Evolutionary conservation across 2,329 filamentous ascomycete genomes (phyloP).

Genomic region (Trichoderma endophyticum): DNA sequence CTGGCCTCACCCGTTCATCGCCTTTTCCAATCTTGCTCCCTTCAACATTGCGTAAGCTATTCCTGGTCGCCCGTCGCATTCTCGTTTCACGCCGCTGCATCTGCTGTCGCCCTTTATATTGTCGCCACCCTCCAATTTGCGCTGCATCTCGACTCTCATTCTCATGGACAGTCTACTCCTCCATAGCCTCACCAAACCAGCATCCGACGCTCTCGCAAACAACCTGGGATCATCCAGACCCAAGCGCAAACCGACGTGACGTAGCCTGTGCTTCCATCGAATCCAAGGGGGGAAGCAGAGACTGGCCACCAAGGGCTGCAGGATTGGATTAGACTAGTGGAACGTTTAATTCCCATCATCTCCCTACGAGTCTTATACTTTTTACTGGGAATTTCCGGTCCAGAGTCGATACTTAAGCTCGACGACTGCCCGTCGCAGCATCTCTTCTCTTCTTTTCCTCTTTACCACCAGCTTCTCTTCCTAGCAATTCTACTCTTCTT

Average conservation of each 20-base stretch:
- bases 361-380: background rate
- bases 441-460: background rate
- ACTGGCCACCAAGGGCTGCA: background rate
- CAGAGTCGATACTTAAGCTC: background rate
- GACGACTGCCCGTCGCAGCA: background rate
- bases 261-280: background rate
- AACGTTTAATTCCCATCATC: background rate
- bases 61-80: background rate
- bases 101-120: background rate
- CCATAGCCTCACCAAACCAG: background rate
- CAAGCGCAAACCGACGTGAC: slow-evolving; percentile 18
- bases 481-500: background rate
- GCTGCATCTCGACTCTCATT: slow-evolving; percentile 17
- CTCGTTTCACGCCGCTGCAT: background rate
- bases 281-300: background rate
- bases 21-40: slow-evolving; percentile 1
- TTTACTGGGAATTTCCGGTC: background rate
- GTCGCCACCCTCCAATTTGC: background rate
- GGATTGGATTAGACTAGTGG: background rate
- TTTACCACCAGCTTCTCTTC: background rate
- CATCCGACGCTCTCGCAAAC: background rate
- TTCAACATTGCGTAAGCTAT: background rate
- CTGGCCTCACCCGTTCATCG: background rate
- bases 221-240: background rate
- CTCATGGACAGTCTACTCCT: slow-evolving; percentile 20